These are phyloP conservation scores for Penicillium manginii DNA, from an alignment of 495 filamentous ascomycete species.

Conservation along the genomic window DNA sequence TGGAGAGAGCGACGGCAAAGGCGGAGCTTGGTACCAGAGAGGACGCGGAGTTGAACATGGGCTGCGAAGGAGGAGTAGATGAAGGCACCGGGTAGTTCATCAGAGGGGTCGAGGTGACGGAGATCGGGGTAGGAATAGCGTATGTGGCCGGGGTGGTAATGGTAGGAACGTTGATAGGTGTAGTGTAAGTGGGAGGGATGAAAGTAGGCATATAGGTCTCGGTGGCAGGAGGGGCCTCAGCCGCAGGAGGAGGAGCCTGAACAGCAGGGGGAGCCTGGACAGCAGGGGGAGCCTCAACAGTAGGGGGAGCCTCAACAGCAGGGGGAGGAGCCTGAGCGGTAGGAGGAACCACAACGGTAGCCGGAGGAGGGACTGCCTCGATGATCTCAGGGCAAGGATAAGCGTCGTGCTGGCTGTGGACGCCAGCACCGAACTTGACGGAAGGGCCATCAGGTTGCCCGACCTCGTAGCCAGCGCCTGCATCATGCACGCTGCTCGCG, in stretches of 20 bases:
- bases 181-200: conserved; percentile 24
- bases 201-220: conserved; percentile 24
- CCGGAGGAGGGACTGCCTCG: conserved; percentile 9
- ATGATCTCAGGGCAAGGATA: conserved; percentile 29
- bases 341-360: conserved; percentile 16
- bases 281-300: no score
- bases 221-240: conserved; percentile 7
- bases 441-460: conserved; percentile 40
- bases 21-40: conserved; percentile 26
- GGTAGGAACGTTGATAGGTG: conserved; percentile 24
- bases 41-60: conserved; percentile 28
- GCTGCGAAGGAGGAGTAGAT: conserved; percentile 14
- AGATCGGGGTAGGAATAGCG: conserved; percentile 11
- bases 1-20: conserved; percentile 21
- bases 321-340: conserved; percentile 8
- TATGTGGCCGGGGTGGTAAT: conserved; percentile 23
- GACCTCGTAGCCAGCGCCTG: conserved; percentile 26
- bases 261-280: no score
- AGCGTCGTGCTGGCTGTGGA: conserved; percentile 25
- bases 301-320: conserved; percentile 4
- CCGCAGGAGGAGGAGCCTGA: no score
- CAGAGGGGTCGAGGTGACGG: conserved; percentile 26
- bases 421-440: conserved; percentile 25
- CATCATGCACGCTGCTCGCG: conserved; percentile 21
- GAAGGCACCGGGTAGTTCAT: conserved; percentile 26